Conservation (phyloP, 1,139 yeast species). For the Hanseniaspora sp. region DNA sequence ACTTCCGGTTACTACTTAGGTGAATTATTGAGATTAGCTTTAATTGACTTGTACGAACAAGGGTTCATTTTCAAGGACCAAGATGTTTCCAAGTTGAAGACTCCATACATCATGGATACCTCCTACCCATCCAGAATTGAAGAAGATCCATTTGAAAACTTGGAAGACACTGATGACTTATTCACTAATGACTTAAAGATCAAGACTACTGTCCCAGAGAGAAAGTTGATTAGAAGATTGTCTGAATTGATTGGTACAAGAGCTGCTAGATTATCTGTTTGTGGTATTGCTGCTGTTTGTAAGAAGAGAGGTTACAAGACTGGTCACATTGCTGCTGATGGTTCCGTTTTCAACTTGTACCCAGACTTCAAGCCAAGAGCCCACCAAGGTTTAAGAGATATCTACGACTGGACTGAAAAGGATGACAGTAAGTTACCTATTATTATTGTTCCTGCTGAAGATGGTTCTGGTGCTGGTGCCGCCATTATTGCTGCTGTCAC, state of each 20-base stretch:
- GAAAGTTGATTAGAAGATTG: constrained; percentile 68
- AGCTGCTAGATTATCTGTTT: constrained; percentile 82
- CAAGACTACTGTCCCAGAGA: constrained; percentile 62
- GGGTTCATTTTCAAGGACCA: constrained; percentile 60
- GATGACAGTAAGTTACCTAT: constrained; percentile 54
- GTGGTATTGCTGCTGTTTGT: constrained; percentile 94
- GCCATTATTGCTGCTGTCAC: constrained; percentile 95
- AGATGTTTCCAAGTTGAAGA: constrained; percentile 48
- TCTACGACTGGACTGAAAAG: constrained; percentile 63
- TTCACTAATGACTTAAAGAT: constrained; percentile 51
- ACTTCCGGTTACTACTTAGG: constrained; percentile 94
- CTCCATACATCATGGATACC: constrained; percentile 70
- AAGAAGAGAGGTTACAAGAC: constrained; percentile 67
- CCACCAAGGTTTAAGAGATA: constrained; percentile 77
- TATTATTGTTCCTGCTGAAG: constrained; percentile 80
- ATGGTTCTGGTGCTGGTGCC: constrained; percentile 97
- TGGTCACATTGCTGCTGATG: constrained; percentile 94
- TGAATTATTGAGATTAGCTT: constrained; percentile 71
- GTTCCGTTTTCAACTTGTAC: constrained; percentile 86
- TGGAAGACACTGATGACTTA: constrained; percentile 60
- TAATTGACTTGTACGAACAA: constrained; percentile 58
- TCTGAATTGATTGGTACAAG: constrained; percentile 86
- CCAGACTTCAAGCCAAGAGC: constrained; percentile 88
- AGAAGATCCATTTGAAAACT: constrained; percentile 80
- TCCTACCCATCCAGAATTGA: constrained; percentile 79